These are phyloP conservation scores for Geopyxis carbonaria DNA, from an alignment of 495 filamentous ascomycete genomes.

Conservation along the genomic window DNA sequence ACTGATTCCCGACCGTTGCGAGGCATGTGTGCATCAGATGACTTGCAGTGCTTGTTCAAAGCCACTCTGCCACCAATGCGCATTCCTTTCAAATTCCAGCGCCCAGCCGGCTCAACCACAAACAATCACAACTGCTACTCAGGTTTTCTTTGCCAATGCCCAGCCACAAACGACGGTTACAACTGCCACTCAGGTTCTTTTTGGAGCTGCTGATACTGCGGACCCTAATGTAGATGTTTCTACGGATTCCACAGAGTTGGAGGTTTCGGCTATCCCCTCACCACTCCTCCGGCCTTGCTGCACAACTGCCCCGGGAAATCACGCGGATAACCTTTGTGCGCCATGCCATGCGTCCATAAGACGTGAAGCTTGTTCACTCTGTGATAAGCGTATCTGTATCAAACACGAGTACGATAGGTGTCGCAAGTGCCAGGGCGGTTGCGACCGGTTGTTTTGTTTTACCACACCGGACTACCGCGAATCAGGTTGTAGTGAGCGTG, in stretches of 20 bases:
- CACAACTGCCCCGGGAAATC: constrained; percentile 14
- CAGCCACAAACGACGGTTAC: too few species aligned
- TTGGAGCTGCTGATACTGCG: too few species aligned
- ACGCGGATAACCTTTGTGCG: constrained; percentile 23
- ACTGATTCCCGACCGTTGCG: constrained; percentile 21
- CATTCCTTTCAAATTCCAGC: constrained; percentile 14
- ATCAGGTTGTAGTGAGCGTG: constrained; percentile 18
- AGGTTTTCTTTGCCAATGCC: too few species aligned
- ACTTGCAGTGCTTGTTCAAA: constrained; percentile 22
- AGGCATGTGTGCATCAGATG: constrained; percentile 25
- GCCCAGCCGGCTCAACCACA: too few species aligned
- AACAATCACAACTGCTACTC: too few species aligned
- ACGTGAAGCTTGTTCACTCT: constrained; percentile 20
- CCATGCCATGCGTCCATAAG: constrained; percentile 15
- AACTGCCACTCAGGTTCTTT: too few species aligned
- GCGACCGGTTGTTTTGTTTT: constrained; percentile 21
- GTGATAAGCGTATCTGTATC: constrained; percentile 18
- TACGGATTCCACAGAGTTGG: constrained; percentile 3
- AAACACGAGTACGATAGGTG: constrained; percentile 23
- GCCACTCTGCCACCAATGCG: constrained; percentile 22
- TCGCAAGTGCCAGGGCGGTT: constrained; percentile 21
- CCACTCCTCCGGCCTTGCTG: constrained; percentile 23
- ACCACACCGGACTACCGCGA: constrained; percentile 16
- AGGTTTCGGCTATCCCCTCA: constrained; percentile 6
- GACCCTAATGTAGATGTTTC: too few species aligned